These are phyloP conservation scores for Phycomyces nitens DNA, from an alignment of 192 early-diverging fungal species.

Conservation along the genomic window DNA sequence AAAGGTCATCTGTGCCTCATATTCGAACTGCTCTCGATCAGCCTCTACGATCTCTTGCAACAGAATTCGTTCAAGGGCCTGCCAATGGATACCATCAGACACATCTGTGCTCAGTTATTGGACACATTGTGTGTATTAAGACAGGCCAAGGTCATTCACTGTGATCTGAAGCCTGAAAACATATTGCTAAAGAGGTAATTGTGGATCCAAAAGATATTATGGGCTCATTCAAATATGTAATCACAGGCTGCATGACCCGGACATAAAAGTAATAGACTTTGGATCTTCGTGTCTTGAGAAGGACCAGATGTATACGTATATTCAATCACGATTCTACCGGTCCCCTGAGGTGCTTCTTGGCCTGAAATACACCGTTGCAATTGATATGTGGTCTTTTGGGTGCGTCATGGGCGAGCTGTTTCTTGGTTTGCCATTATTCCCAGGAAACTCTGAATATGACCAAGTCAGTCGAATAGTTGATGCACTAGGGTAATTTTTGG, in stretches of 20 bases:
- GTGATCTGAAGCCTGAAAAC: slow-evolving; percentile 98
- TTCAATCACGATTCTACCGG: slow-evolving; percentile 97
- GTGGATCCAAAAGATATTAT: not conserved
- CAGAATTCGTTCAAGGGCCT: slow-evolving; percentile 94
- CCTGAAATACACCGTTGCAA: slow-evolving; percentile 83
- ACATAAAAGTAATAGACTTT: slow-evolving; percentile 98
- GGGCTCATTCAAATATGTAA: not conserved
- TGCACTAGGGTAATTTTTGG: slow-evolving; percentile 65
- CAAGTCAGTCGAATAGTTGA: slow-evolving; percentile 92
- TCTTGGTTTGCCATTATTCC: slow-evolving; percentile 93
- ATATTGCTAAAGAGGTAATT: slow-evolving; percentile 80
- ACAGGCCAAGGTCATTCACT: slow-evolving; percentile 89
- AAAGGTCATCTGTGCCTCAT: slow-evolving; percentile 91
- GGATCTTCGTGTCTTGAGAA: slow-evolving; percentile 95
- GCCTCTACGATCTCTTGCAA: slow-evolving; percentile 96
- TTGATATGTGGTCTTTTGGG: slow-evolving; percentile 99
- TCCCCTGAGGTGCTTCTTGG: slow-evolving; percentile 95
- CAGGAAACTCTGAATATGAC: slow-evolving; percentile 95
- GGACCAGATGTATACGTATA: slow-evolving; percentile 94
- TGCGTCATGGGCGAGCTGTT: slow-evolving; percentile 98
- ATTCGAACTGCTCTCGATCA: slow-evolving; percentile 94
- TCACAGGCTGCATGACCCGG: slow-evolving; percentile 75
- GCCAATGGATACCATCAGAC: slow-evolving; percentile 82
- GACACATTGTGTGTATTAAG: slow-evolving; percentile 83
- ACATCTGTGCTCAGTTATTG: slow-evolving; percentile 89